Evolutionary conservation across 2,329 filamentous ascomycete genomes (phyloP), one percentile per base, ranked within the genome.

Genomic region (Bipolaris sorokiniana): DNA sequence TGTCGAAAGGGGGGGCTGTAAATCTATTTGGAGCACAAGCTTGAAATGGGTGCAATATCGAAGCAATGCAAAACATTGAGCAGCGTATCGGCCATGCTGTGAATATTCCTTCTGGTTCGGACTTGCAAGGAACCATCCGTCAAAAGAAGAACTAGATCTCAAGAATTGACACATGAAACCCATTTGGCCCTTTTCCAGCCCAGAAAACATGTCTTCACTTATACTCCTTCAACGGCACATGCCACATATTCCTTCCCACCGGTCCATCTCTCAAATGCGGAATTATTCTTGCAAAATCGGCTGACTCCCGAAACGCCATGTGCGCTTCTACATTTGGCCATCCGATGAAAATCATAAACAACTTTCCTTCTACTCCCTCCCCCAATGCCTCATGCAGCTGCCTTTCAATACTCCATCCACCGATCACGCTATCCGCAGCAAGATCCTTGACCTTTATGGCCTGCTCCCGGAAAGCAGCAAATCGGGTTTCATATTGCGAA

Each of bases 251-350:
- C 58, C 79, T 62, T 40, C 71, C 78, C 62, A 77, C 75, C 20
- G 76, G 65, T 48, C 74, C 79, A 49, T 78, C 75, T 56, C 79
- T 76, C 61, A 85, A 56, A 28, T 76, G 68, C 47, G 56, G 54
- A 56, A 83, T 78, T 15, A 76, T 71, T 20, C 75, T 68, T 33
- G 65, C 68, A 66, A 85, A 86, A 23, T 69, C 74, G 59, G 78
- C 71, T 26, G 79, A 80, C 61, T 81, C 72, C 51, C 78, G 73
- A 31, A 78, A 82, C 47, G 70, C 70, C 76, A 79, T 72, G 68
- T 86, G 84, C 46, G 73, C 75, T 34, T 83, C 80, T 18, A 82
- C 74, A 63, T 75, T 81, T 48, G 79, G 71, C 84, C 84, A 86
- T 5, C 83, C 84, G 51, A 84, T 72, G 16, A 76, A 74, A n/a